Percentiles rank a stretch among this genome's conserved stretches.
These are phyloP conservation scores for Fusarium virguliforme DNA, from an alignment of 2,329 filamentous ascomycete genomes.

Conservation along the genomic window DNA sequence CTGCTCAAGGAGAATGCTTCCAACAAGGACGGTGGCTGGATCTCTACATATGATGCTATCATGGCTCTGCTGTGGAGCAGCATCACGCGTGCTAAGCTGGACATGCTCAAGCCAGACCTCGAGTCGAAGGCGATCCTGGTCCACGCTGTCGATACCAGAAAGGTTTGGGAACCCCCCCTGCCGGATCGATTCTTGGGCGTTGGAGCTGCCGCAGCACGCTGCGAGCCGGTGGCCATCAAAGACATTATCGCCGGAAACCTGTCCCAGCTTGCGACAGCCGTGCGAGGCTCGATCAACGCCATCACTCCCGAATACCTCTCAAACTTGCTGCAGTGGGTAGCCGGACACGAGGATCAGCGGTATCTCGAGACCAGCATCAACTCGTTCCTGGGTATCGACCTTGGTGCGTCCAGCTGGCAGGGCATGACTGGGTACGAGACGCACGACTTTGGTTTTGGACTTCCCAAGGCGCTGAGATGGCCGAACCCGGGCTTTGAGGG, in stretches of 20 bases:
- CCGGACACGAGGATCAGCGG: neutral
- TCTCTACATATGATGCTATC: slow-evolving; percentile 36
- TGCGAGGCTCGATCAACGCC: slow-evolving; percentile 26
- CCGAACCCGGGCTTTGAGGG: slow-evolving; percentile 24
- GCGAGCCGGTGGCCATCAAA: slow-evolving; percentile 10
- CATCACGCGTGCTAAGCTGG: slow-evolving; percentile 23
- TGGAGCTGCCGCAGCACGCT: slow-evolving; percentile 20
- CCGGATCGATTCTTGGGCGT: slow-evolving; percentile 29
- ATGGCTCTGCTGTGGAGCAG: slow-evolving; percentile 33
- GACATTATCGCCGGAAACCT: slow-evolving; percentile 17
- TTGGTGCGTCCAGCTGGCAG: slow-evolving; percentile 30
- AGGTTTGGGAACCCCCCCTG: slow-evolving; percentile 10
- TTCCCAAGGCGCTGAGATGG: slow-evolving; percentile 23
- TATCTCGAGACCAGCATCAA: slow-evolving; percentile 21
- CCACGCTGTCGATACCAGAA: slow-evolving; percentile 34
- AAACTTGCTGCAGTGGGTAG: slow-evolving; percentile 21
- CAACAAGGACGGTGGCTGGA: slow-evolving; percentile 16
- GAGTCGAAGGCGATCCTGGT: slow-evolving; percentile 25
- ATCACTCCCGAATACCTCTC: slow-evolving; percentile 16
- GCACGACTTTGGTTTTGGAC: slow-evolving; percentile 35
- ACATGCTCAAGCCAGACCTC: slow-evolving; percentile 20
- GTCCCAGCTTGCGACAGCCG: neutral
- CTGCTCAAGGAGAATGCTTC: slow-evolving; percentile 20
- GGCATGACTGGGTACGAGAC: slow-evolving; percentile 21
- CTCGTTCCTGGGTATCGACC: slow-evolving; percentile 15